These are phyloP conservation scores for Lachnellula suecica DNA, from an alignment of 2,329 filamentous ascomycete species.

Conservation along the genomic window DNA sequence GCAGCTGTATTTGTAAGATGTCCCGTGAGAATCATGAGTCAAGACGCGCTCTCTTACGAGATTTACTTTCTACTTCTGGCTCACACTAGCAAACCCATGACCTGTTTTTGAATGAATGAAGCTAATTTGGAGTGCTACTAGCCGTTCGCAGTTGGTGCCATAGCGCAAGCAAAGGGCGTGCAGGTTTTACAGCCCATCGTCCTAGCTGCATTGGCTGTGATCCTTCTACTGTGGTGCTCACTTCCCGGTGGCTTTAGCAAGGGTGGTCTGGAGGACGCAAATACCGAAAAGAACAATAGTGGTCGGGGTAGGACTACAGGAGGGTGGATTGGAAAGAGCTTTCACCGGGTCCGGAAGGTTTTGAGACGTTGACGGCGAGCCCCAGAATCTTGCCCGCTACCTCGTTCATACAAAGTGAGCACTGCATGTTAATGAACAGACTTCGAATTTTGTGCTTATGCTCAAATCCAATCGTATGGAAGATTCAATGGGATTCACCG, in stretches of 20 bases:
- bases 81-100: too few relatives aligned
- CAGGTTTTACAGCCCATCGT: conserved; percentile 57
- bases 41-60: too few relatives aligned
- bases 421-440: background rate
- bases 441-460: too few relatives aligned
- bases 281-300: conserved; percentile 11
- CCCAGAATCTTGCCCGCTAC: background rate
- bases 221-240: conserved; percentile 46
- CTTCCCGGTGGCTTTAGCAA: conserved; percentile 34
- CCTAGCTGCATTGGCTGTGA: conserved; percentile 47
- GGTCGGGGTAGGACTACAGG: conserved; percentile 3
- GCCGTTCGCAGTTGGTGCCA: conserved; percentile 66
- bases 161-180: conserved; percentile 59
- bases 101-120: too few relatives aligned
- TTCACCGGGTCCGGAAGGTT: background rate
- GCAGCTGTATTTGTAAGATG: conserved; percentile 55
- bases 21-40: background rate
- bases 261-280: conserved; percentile 17
- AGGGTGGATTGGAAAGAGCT: background rate
- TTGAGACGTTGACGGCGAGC: background rate
- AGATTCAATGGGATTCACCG: too few relatives aligned
- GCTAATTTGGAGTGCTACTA: background rate
- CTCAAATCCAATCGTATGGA: too few relatives aligned
- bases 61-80: too few relatives aligned
- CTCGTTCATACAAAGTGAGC: too few relatives aligned